These are phyloP conservation scores for Radiomyces spectabilis DNA, from an alignment of 192 early-diverging fungal species.

Conservation along the genomic window DNA sequence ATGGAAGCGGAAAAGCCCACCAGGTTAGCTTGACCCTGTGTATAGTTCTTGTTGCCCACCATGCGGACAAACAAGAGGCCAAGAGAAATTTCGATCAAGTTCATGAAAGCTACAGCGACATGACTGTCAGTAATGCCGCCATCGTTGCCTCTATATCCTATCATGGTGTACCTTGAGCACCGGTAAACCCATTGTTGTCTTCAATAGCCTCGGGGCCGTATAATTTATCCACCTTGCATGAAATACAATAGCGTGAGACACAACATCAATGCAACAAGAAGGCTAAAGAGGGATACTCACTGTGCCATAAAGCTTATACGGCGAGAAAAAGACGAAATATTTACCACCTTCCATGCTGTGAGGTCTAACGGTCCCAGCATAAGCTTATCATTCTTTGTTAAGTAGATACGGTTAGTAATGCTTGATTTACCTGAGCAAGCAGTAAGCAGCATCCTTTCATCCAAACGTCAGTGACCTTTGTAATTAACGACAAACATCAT, in stretches of 20 bases:
- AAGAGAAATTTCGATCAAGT: constrained; percentile 18
- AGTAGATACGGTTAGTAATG: neutral
- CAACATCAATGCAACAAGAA: neutral
- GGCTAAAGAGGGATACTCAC: neutral
- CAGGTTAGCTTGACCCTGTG: constrained; percentile 8
- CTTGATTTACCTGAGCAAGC: constrained; percentile 16
- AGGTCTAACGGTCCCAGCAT: constrained; percentile 4
- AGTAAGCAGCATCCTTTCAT: constrained; percentile 22
- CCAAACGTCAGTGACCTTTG: neutral
- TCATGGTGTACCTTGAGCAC: constrained; percentile 20
- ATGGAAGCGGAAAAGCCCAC: constrained; percentile 18
- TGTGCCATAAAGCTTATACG: constrained; percentile 28
- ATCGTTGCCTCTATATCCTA: neutral
- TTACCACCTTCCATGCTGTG: constrained; percentile 22
- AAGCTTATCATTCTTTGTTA: neutral
- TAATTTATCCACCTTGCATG: constrained; percentile 19
- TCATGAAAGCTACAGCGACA: constrained; percentile 8
- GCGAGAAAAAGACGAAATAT: constrained; percentile 19
- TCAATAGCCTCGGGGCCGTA: constrained; percentile 22
- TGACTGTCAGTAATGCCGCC: neutral
- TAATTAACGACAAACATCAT: neutral
- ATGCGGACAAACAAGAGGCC: constrained; percentile 13
- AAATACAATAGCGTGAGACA: neutral
- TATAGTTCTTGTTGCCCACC: neutral
- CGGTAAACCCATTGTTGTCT: constrained; percentile 23